Base-by-base conservation (phyloP, 192 early-diverging fungal genomes). In the Paraglomus brasilianum region DNA sequence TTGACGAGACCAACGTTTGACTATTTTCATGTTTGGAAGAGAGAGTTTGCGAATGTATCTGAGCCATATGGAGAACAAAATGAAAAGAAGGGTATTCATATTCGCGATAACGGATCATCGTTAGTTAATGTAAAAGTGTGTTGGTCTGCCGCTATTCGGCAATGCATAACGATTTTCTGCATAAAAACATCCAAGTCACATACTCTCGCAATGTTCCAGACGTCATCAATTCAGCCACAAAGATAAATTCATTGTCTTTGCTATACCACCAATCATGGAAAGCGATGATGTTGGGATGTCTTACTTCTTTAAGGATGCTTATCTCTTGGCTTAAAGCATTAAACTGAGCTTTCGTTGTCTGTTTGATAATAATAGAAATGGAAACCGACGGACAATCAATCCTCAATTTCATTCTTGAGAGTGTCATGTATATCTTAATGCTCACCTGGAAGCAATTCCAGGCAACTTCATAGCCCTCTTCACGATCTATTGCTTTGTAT, bases 391-490 rank as follows among this genome's bases (percentile, higher is more conserved):
- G 49, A n/a, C n/a, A n/a, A n/a, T n/a, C 48, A n/a, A 49, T 49
- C 8, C 8, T 49, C 14, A n/a, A 19, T n/a, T 14, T 14, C 1
- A 47, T 47, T 10, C 8, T 15, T 48, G 47, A 48, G 17, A 48
- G 13, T 15, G 17, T 48, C 11, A 15, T 15, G 11, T 2, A 48
- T 48, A 15, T 15, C 17, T 48, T 2, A 48, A 15, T 48, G 47
- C 78, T 76, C 59, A 89, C 74, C 50, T 88, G 85, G 38, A 93
- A 81, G 72, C 87, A 88, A 78, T 93, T 94, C 93, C 93, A 94
- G 30, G 93, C 93, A 11, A 94, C 91, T 74, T 94, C 93, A 40
- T 93, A 87, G 56, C 93, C 93, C 67, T 93, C 90, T 62, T 94
- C 93, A 44, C 89, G 83, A 75, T 94, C 93, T 73, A 92, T 89